These are phyloP conservation scores for Coprinopsis strossmayeri DNA, from an alignment of 768 basidiomycete genomes.

Conservation along the genomic window DNA sequence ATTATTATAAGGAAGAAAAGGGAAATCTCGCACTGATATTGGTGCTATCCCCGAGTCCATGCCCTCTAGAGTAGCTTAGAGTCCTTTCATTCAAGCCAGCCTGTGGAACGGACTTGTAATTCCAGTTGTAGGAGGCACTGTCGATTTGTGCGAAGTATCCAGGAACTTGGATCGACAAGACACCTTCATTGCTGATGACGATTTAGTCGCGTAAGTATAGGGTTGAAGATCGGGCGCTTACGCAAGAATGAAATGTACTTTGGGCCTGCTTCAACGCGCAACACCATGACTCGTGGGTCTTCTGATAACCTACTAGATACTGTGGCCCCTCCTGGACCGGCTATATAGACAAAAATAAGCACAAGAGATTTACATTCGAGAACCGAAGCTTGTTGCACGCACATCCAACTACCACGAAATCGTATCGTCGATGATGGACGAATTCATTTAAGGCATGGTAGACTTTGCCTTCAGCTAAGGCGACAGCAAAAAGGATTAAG, in stretches of 20 bases:
- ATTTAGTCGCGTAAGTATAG: not conserved
- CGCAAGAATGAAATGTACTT: conserved; percentile 9
- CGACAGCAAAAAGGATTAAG: not conserved
- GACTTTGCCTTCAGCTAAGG: not conserved
- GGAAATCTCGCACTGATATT: conserved; percentile 26
- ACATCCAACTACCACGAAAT: not conserved
- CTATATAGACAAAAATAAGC: too few species aligned
- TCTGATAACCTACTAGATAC: conserved; percentile 11
- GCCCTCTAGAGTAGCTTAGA: conserved; percentile 22
- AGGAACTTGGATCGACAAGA: conserved; percentile 14
- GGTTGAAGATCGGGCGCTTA: not conserved
- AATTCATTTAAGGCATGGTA: not conserved
- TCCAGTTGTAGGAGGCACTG: conserved; percentile 22
- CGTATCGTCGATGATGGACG: not conserved
- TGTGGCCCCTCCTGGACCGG: conserved; percentile 8
- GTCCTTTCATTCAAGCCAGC: conserved; percentile 17
- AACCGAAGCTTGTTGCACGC: not conserved
- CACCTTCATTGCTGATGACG: conserved; percentile 15
- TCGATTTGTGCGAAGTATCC: conserved; percentile 11
- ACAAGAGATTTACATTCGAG: too few species aligned
- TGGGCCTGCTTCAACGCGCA: conserved; percentile 13
- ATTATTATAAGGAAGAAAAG: too few species aligned
- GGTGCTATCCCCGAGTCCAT: conserved; percentile 25
- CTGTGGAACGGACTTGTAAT: conserved; percentile 24
- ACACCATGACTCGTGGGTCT: conserved; percentile 2